Conservation (phyloP, 345 rosid genomes). For the Syzygium oleosum region DNA sequence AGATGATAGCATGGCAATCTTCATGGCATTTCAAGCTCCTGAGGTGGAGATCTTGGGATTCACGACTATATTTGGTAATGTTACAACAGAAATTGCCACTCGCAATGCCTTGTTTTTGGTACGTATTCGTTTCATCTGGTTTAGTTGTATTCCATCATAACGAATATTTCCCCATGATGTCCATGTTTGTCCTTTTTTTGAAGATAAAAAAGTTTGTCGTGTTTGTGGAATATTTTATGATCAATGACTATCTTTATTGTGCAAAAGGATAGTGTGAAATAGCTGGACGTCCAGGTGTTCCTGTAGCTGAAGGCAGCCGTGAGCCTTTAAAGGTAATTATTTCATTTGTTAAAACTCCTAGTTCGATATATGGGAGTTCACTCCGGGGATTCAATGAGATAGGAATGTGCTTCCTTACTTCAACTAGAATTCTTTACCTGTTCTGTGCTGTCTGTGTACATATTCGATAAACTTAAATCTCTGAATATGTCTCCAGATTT, state of each 20-base stretch:
- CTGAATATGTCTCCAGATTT: background rate
- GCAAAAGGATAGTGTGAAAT: slow-evolving; percentile 95
- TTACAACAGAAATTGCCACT: slow-evolving; percentile 61
- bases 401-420: background rate
- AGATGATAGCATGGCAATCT: slow-evolving; percentile 94
- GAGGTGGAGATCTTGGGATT: slow-evolving; percentile 72
- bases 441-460: background rate
- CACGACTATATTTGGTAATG: slow-evolving; percentile 90
- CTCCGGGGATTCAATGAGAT: background rate
- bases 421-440: background rate
- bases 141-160: background rate
- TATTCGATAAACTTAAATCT: background rate
- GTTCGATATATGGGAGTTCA: background rate
- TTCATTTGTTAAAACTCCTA: background rate
- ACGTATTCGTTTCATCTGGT: slow-evolving; percentile 9
- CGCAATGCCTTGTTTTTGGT: slow-evolving; percentile 86
- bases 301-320: slow-evolving; percentile 77
- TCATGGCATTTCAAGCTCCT: slow-evolving; percentile 90
- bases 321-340: slow-evolving; percentile 77
- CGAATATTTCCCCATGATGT: background rate
- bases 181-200: background rate
- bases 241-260: slow-evolving; percentile 34
- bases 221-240: slow-evolving; percentile 30
- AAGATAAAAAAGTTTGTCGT: background rate
- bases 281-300: slow-evolving; percentile 70